Percentiles rank a stretch among this genome's conserved stretches.
Evolutionary conservation across 331 rosid genomes (phyloP).

Genomic region (Quercus phellos): DNA sequence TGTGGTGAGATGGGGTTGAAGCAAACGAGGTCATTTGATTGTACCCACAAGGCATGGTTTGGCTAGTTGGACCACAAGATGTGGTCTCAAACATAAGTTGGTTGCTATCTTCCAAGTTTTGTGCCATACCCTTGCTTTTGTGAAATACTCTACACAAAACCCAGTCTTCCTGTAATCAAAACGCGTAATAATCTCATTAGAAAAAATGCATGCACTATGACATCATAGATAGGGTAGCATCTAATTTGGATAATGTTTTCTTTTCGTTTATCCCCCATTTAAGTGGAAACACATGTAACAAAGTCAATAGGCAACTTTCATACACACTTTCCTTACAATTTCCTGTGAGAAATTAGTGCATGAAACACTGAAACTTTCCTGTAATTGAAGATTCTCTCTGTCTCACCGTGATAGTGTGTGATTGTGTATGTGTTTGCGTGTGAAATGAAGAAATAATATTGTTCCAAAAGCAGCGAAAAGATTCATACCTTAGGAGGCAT

Average conservation of each 20-base stretch:
- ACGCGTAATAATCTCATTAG: slow-evolving; percentile 17
- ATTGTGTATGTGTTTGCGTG: not conserved
- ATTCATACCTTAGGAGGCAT: slow-evolving; percentile 77
- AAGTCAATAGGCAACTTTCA: not conserved
- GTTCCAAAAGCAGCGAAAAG: not conserved
- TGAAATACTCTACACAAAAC: slow-evolving; percentile 82
- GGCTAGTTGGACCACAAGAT: slow-evolving; percentile 31
- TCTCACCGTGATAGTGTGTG: not conserved
- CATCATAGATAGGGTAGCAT: not conserved
- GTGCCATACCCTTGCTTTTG: slow-evolving; percentile 39
- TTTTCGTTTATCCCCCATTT: too few species aligned
- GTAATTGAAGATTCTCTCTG: not conserved
- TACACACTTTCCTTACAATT: not conserved
- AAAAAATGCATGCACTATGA: not conserved
- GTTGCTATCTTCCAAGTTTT: slow-evolving; percentile 26
- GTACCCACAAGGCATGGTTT: slow-evolving; percentile 38
- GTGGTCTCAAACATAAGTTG: slow-evolving; percentile 32
- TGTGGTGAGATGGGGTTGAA: slow-evolving; percentile 34
- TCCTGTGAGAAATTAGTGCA: not conserved
- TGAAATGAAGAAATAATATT: not conserved
- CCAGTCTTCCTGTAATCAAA: slow-evolving; percentile 77
- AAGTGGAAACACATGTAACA: not conserved
- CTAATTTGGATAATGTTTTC: not conserved
- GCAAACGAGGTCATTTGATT: slow-evolving; percentile 38
- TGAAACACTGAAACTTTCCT: not conserved